phyloP scores from a whole-genome alignment of 2,329 filamentous ascomycete species.

The Endoconidiophora laricicola region DNA sequence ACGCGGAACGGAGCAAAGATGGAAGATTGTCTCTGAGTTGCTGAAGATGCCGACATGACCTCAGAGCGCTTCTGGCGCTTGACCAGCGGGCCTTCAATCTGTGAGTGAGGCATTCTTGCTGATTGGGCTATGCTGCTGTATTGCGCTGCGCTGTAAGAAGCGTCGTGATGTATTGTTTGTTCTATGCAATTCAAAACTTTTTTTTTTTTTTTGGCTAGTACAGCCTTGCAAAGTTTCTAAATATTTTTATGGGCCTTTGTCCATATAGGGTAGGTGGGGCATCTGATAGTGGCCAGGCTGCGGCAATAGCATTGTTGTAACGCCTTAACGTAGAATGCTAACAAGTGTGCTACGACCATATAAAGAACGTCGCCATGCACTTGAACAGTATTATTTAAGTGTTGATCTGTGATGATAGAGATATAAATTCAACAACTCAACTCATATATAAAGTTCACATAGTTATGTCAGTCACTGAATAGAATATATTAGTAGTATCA shows the following conservation, averaged over 20 bases:
- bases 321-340: constrained; percentile 14
- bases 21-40: constrained; percentile 41
- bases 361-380: too few species aligned
- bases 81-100: constrained; percentile 42
- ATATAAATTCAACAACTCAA: too few species aligned
- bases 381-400: too few species aligned
- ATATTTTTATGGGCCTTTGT: constrained; percentile 12
- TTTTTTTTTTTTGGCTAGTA: constrained; percentile 2
- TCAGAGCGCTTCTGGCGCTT: constrained; percentile 58
- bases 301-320: constrained; percentile 1
- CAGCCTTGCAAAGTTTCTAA: constrained; percentile 6
- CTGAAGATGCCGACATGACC: constrained; percentile 23
- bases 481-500: too few species aligned
- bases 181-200: background rate
- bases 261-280: constrained; percentile 12
- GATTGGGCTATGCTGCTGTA: background rate
- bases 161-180: background rate
- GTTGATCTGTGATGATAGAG: too few species aligned
- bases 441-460: too few species aligned
- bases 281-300: background rate
- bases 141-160: too few species aligned
- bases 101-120: constrained; percentile 37
- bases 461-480: too few species aligned
- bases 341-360: too few species aligned
- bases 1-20: constrained; percentile 92